Base-by-base conservation (phyloP, 805 yeast species). In the Candida vaughaniae region DNA sequence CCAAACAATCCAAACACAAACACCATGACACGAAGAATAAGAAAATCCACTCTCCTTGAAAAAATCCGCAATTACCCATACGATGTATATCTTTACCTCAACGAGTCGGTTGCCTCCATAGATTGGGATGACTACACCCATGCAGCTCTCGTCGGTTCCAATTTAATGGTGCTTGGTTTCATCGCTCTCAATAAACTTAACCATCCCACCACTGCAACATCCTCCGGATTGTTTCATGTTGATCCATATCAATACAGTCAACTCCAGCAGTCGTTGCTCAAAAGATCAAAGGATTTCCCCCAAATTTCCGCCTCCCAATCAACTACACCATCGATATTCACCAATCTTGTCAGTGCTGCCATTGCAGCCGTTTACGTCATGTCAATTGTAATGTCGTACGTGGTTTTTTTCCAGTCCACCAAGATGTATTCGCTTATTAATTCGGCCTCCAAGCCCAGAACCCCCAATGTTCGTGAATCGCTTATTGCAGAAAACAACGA, bases 61-160 rank as follows among this genome's bases (percentile, higher is more conserved):
- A 56, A 54, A 36, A 49, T 67, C 34, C 54, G 51, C 39, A 46
- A 57, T 14, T 62, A 54, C 35, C 74, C 74, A 4, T 58, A 64
- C 26, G 74, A 69, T 34, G 38, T 60, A 20, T 55, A 57, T 32
- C 53, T 69, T 5, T 60, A 55, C 36, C 19, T 62, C 33, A 63
- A 67, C 37, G 74, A 69, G 39, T 25, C 52, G n/a, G 42, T 59
- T 16, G 43, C 60, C 14, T 61, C 70, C 3, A 64, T 69, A 11
- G 72, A 66, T 22, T 68, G 73, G 73, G 72, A 69, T 40, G 60
- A 56, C 25, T 60, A 62, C 38, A 43, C 57, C 17, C 46, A 50
- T 4, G 45, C 60, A 2, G 34, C 59, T 2, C 62, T 66, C 4
- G 38, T 64, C n/a, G 27, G 55, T 8, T 69, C 69, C 2, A 42